Conservation (phyloP, 2,329 filamentous ascomycete genomes). For the Raffaelea ambrosiae region DNA sequence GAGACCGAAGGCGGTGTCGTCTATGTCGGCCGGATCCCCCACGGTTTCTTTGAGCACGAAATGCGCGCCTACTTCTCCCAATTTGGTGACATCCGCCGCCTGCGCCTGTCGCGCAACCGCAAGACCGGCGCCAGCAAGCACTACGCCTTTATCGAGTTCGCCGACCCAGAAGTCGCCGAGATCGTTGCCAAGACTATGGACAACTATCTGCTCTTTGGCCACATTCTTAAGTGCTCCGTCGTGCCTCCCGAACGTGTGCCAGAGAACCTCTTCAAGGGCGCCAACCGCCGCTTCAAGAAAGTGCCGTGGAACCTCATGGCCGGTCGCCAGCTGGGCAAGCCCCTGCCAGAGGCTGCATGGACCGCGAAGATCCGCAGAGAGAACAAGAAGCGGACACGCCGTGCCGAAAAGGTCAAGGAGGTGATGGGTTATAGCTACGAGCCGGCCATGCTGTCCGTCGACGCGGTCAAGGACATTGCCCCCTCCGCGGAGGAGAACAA, state of each 20-base stretch:
- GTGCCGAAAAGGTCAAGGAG: conserved; percentile 66
- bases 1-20: conserved; percentile 57
- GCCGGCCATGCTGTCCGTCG: conserved; percentile 57
- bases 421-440: conserved; percentile 74
- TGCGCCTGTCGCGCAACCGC: conserved; percentile 85
- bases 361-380: conserved; percentile 65
- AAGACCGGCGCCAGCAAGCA: conserved; percentile 88
- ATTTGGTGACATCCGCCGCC: conserved; percentile 71
- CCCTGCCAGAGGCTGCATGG: conserved; percentile 70
- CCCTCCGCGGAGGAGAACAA: too few relatives aligned
- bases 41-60: conserved; percentile 92
- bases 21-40: conserved; percentile 65
- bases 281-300: conserved; percentile 77
- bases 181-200: conserved; percentile 96
- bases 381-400: conserved; percentile 57
- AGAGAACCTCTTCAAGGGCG: conserved; percentile 77
- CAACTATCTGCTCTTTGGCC: conserved; percentile 91
- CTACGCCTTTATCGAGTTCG: conserved; percentile 91
- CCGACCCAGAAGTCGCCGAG: conserved; percentile 66
- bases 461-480: conserved; percentile 6
- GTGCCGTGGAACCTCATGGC: conserved; percentile 84
- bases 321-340: conserved; percentile 64
- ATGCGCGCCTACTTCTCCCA: conserved; percentile 91
- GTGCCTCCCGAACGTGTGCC: conserved; percentile 72
- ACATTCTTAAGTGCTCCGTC: conserved; percentile 69